Evolutionary conservation across 306 rosid genomes (phyloP), one percentile per base, ranked within the genome.

Genomic region (Aeschynomene evenia): DNA sequence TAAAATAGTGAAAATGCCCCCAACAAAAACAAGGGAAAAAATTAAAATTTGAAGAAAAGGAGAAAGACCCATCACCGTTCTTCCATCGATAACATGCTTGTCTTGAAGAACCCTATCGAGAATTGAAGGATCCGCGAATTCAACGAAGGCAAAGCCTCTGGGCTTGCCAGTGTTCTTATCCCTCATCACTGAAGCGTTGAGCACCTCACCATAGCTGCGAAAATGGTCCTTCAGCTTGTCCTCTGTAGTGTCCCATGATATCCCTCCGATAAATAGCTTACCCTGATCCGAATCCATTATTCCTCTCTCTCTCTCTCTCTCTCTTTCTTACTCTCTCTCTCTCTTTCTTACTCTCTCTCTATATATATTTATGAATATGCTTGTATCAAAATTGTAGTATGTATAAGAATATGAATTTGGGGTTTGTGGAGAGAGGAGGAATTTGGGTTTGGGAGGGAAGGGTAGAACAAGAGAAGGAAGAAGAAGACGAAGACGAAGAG

Each of bases 271-370:
- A 28, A 93, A 93, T 31, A 93, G 85, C 89, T 93, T 93, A 0
- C 98, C 97, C 66, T 86, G 98, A 90, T 93, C 98, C 52, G 98
- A 90, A 81, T 93, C 98, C 98, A 93, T 90, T 45, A 8, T 21
- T 45, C 20, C 51, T 45, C 19, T 43, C 18, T 43, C 16, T 4
- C 19, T 55, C 48, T 46, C 29, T 21, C 36, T 34, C 49, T 48
- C 24, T 4, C 72, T 3, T 37, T 21, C 48, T 28, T 6, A 7
- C 6, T 22, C 48, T 19, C 50, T 57, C 54, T 26, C 9, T 40
- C 7, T 23, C 4, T 45, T 6, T n/a, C 31, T 28, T 28, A 2
- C 31, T 0, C 31, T 26, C 31, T 28, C 31, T 22, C 15, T 29
- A 10, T 7, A 43, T 49, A 1, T 26, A 3, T 7, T 2, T 24